Base-by-base conservation (phyloP, 176 grass and related monocot species). In the Paspalum notatum region DNA sequence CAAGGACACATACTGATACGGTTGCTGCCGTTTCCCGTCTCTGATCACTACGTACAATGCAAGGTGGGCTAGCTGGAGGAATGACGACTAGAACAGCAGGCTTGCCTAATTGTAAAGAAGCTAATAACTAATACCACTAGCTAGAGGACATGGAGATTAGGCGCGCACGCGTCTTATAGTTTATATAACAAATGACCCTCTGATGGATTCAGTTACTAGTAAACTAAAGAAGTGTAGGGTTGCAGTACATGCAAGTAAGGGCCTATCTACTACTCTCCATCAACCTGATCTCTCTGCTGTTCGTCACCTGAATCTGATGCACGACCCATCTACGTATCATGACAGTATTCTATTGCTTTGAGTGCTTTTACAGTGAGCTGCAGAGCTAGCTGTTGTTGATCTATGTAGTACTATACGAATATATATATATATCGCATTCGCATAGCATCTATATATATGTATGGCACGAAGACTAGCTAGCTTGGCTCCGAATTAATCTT, bases 181-280 rank as follows among this genome's bases (percentile, higher is more conserved):
- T 32, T 32, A 32, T 32, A 32, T 32, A 32, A 32, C 3, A 32
- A 32, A 32, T 32, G 3, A 32, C 3, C 32, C 32, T 32, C 32
- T 32, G 32, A 32, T 32, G 32, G 32, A 32, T 32, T 32, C 32
- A 32, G 32, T 32, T 32, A 32, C 32, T 32, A 32, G 32, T 32
- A 32, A 32, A 54, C 26, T 72, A 8, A 71, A 75, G 24, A 58
- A 18, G 3, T 1, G 45, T 47, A 47, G n/a, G 56, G 21, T 75
- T 83, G 71, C 82, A 67, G 51, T 12, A 59, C 21, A 84, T 77
- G 62, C 62, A 84, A 76, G 82, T 7, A 77, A 77, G 47, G 38
- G 63, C 45, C 62, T 54, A 66, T 2, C 42, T 43, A 5, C 42
- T 53, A 53, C 51, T 18, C 5, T 15, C 9, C 13, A 50, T 32